phyloP scores from a whole-genome alignment of 2,329 filamentous ascomycete species.

The Penicillium sp. region DNA sequence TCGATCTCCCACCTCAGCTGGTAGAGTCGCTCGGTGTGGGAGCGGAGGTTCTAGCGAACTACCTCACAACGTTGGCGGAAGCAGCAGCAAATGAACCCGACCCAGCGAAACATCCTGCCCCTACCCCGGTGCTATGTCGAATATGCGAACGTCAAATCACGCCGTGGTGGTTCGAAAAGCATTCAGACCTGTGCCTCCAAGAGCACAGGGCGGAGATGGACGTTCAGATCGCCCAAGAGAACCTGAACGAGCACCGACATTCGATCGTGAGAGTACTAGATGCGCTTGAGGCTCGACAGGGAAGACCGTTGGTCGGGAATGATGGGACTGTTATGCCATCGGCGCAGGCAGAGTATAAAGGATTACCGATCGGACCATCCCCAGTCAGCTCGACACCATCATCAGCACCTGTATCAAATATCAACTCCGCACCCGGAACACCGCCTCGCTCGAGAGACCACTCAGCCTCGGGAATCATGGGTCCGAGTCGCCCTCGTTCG shows the following conservation, averaged over 20 bases:
- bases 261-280: slow-evolving; percentile 94
- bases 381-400: slow-evolving; percentile 70
- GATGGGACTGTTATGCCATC: slow-evolving; percentile 52
- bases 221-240: slow-evolving; percentile 93
- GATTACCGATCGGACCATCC: slow-evolving; percentile 78
- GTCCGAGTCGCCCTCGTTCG: slow-evolving; percentile 76
- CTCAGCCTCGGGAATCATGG: slow-evolving; percentile 68
- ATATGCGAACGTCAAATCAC: slow-evolving; percentile 98
- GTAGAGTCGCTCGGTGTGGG: slow-evolving; percentile 94
- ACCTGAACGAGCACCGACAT: slow-evolving; percentile 87
- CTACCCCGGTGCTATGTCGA: slow-evolving; percentile 84
- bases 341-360: slow-evolving; percentile 81
- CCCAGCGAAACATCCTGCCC: slow-evolving; percentile 75
- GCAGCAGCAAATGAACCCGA: slow-evolving; percentile 74
- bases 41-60: slow-evolving; percentile 90
- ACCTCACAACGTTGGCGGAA: slow-evolving; percentile 87
- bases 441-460: slow-evolving; percentile 70
- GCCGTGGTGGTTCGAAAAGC: slow-evolving; percentile 99
- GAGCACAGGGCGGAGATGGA: slow-evolving; percentile 98
- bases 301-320: slow-evolving; percentile 42
- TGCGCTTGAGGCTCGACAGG: slow-evolving; percentile 72
- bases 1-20: slow-evolving; percentile 85
- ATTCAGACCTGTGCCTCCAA: slow-evolving; percentile 92
- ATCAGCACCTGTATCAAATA: slow-evolving; percentile 71
- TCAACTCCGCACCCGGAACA: slow-evolving; percentile 70